Evolutionary conservation across 306 rosid species (phyloP), one percentile per base, ranked within the genome.

Genomic region (Canavalia gladiata): DNA sequence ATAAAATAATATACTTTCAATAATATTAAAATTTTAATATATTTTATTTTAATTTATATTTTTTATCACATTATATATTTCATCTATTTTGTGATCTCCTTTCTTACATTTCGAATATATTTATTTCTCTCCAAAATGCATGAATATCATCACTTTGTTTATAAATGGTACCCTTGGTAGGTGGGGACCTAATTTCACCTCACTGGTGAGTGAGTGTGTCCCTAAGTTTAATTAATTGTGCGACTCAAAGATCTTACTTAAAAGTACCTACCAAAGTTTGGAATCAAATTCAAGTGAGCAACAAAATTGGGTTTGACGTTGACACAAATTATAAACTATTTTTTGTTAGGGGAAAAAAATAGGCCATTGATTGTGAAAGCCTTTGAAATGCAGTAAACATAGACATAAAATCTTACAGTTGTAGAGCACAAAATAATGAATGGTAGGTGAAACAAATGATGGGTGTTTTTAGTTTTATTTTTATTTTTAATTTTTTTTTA

Each of bases 361-460:
- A 28, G 46, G 65, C 10, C 46, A 49, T 49, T 62, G 76, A 65
- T 74, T 50, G 18, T 42, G 58, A 60, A 62, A 58, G 51, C 52
- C 77, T 83, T 71, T 34, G 28, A 83, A 72, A 72, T 72, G 76
- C 80, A 52, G 31, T 41, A 60, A 76, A 75, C 67, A 2, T 5
- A 28, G 12, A 42, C 63, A 46, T 69, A 42, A 68, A 49, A 49
- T 72, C 12, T 72, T 72, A 72, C 35, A 34, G 64, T 77, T 77
- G 78, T 43, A 46, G 65, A 79, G 74, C 69, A 79, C 51, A 46
- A 74, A 79, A 79, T 75, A 66, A 80, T 84, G 43, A 55, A 30
- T 50, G 51, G 75, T 84, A 51, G 82, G 75, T 84, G 51, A 84
- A 80, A 8, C 55, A 74, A 79, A 68, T 84, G 52, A 79, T 74